Evolutionary conservation across 768 basidiomycete species (phyloP).

Genomic region (Hypsizygus marmoreus): DNA sequence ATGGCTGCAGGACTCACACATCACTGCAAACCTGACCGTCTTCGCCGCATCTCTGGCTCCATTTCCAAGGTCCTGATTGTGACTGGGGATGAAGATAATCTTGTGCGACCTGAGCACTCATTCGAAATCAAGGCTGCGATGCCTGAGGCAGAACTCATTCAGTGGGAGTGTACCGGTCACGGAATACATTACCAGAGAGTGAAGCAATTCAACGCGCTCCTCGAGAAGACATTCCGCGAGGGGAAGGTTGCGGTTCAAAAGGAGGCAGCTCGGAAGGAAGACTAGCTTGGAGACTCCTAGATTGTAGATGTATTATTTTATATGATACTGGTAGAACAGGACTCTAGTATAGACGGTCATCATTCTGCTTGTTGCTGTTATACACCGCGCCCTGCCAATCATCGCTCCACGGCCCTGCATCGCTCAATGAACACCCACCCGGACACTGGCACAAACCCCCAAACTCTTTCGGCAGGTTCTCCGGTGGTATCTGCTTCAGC

Average conservation of each 20-base stretch:
- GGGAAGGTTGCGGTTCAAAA: too few relatives aligned
- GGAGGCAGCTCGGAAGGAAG: too few relatives aligned
- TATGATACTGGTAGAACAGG: too few relatives aligned
- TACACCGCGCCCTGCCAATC: neutral
- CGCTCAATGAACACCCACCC: conserved; percentile 84
- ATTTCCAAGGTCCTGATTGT: conserved; percentile 69
- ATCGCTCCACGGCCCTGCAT: conserved; percentile 89
- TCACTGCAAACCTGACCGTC: conserved; percentile 48
- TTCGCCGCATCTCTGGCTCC: conserved; percentile 47
- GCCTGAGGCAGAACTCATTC: conserved; percentile 58
- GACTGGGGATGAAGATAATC: conserved; percentile 67
- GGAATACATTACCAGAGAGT: conserved; percentile 53
- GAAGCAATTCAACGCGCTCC: conserved; percentile 51
- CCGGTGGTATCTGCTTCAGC: conserved; percentile 76
- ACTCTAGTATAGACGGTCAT: neutral
- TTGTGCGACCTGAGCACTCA: conserved; percentile 57
- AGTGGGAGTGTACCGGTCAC: conserved; percentile 68
- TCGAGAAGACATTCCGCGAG: conserved; percentile 60
- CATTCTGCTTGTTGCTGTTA: neutral
- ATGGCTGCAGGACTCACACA: conserved; percentile 71
- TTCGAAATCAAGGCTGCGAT: conserved; percentile 54
- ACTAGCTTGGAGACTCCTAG: too few relatives aligned
- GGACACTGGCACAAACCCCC: conserved; percentile 80
- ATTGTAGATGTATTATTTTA: conserved; percentile 8
- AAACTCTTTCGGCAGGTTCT: conserved; percentile 84